Evolutionary conservation across 805 yeast species (phyloP).

Genomic region (Starmerella cellae): DNA sequence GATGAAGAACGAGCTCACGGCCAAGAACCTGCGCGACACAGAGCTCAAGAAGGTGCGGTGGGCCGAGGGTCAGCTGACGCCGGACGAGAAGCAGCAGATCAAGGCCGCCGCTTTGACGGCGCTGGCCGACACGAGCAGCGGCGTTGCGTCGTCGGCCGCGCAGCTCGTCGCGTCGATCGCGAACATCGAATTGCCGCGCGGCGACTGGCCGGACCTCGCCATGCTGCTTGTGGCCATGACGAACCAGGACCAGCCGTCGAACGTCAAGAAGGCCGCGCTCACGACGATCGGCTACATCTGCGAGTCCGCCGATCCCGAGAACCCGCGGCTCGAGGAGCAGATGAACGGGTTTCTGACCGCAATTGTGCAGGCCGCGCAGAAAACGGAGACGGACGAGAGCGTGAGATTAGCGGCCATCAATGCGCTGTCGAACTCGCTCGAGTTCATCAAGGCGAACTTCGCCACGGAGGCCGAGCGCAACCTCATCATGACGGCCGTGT

Average conservation of each 20-base stretch:
- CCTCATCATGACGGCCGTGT: constrained; percentile 95
- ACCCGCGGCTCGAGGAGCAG: constrained; percentile 64
- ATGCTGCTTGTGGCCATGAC: constrained; percentile 77
- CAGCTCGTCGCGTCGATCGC: constrained; percentile 95
- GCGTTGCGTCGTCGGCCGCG: constrained; percentile 80
- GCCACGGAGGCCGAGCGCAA: constrained; percentile 90
- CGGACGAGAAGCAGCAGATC: constrained; percentile 44
- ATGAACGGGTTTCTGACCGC: constrained; percentile 89
- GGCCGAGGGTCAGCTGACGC: constrained; percentile 32
- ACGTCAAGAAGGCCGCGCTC: constrained; percentile 75
- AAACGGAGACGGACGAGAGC: constrained; percentile 54
- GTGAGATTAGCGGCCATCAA: constrained; percentile 85
- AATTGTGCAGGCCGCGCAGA: constrained; percentile 90
- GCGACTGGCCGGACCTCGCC: constrained; percentile 81
- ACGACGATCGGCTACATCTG: constrained; percentile 91
- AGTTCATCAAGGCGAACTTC: constrained; percentile 77
- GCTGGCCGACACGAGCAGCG: constrained; percentile 49
- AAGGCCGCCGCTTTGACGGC: constrained; percentile 49
- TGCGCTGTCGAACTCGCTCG: constrained; percentile 78
- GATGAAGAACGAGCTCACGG: constrained; percentile 72
- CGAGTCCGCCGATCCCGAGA: constrained; percentile 78
- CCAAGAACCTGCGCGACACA: constrained; percentile 57
- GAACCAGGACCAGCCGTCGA: constrained; percentile 57
- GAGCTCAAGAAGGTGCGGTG: constrained; percentile 57
- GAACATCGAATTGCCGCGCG: constrained; percentile 79